Conservation (phyloP, 2,329 filamentous ascomycete genomes). For the Cladosporium phlei region DNA sequence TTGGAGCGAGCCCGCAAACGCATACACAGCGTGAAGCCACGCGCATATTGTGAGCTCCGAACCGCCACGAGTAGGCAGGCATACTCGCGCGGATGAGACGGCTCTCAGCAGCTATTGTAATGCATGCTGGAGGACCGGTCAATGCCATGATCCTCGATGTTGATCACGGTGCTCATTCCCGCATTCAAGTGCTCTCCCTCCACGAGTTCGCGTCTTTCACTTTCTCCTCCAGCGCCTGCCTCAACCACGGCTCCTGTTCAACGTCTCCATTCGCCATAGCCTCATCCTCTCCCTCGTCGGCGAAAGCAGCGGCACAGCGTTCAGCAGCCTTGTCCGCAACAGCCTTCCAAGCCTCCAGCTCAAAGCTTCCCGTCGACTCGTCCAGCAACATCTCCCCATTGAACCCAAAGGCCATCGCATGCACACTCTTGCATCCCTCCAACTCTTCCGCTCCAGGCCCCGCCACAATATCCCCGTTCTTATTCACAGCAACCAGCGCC, state of each 20-base stretch:
- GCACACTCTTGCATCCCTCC: slow-evolving; percentile 62
- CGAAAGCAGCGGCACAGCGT: slow-evolving; percentile 54
- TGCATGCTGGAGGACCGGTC: no score
- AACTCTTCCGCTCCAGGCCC: slow-evolving; percentile 59
- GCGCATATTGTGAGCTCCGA: no score
- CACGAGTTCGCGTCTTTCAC: slow-evolving; percentile 39
- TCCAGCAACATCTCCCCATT: slow-evolving; percentile 67
- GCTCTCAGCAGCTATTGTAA: no score
- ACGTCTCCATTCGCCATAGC: slow-evolving; percentile 36
- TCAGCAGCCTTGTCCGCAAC: slow-evolving; percentile 61
- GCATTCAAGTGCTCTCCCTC: slow-evolving; percentile 34
- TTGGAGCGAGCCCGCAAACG: no score
- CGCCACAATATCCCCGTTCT: slow-evolving; percentile 31
- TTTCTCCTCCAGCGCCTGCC: slow-evolving; percentile 37
- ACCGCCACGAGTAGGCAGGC: no score
- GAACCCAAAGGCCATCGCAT: slow-evolving; percentile 79
- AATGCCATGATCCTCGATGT: no score
- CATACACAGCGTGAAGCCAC: no score
- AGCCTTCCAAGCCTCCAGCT: slow-evolving; percentile 68
- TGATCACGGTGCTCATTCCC: no score
- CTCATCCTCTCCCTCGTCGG: slow-evolving; percentile 32
- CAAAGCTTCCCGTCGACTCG: slow-evolving; percentile 78
- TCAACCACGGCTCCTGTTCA: slow-evolving; percentile 35
- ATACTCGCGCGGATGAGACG: no score
- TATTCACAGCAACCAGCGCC: slow-evolving; percentile 55